A percentile compares a stretch with the other conserved stretches of the same genome.
Conservation (phyloP, 225 moss, liverwort and hornwort species). For the Marchantia polymorpha region DNA sequence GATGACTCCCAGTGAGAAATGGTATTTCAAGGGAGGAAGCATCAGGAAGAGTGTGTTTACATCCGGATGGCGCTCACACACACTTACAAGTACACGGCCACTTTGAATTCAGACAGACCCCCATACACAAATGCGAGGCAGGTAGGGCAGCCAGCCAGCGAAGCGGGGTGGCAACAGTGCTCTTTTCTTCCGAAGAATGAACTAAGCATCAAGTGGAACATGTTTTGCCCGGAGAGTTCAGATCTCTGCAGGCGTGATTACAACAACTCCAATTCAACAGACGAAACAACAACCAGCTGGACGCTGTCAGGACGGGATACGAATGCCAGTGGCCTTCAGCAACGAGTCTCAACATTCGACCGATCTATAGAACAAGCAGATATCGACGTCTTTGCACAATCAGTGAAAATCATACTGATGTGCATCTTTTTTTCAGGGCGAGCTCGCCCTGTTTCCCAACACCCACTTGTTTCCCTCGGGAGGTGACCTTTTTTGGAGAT, state of each 20-base stretch:
- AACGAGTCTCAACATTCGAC: background rate
- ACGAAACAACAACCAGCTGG: background rate
- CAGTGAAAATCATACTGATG: background rate
- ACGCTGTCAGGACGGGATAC: constrained; percentile 5
- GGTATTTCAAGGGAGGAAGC: background rate
- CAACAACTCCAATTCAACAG: background rate
- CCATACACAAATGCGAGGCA: background rate
- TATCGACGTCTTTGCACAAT: background rate
- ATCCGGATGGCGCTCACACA: background rate
- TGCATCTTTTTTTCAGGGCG: constrained; percentile 18
- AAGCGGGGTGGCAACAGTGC: constrained; percentile 11
- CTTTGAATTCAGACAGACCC: background rate
- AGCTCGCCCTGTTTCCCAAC: constrained; percentile 6
- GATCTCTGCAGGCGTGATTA: constrained; percentile 8
- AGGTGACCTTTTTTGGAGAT: constrained; percentile 18
- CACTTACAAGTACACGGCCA: background rate
- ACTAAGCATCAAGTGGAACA: constrained; percentile 15
- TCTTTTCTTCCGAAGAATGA: constrained; percentile 10
- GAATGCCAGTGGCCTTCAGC: background rate
- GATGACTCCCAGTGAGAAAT: background rate
- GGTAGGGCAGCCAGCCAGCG: background rate
- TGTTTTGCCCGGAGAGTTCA: constrained; percentile 8
- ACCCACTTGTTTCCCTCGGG: constrained; percentile 4
- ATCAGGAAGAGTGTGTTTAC: constrained; percentile 3
- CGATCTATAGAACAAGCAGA: background rate